Evolutionary conservation across 1,284 basidiomycete genomes (phyloP), one percentile per base, ranked within the genome.

Genomic region (Rhodotorula sp.): DNA sequence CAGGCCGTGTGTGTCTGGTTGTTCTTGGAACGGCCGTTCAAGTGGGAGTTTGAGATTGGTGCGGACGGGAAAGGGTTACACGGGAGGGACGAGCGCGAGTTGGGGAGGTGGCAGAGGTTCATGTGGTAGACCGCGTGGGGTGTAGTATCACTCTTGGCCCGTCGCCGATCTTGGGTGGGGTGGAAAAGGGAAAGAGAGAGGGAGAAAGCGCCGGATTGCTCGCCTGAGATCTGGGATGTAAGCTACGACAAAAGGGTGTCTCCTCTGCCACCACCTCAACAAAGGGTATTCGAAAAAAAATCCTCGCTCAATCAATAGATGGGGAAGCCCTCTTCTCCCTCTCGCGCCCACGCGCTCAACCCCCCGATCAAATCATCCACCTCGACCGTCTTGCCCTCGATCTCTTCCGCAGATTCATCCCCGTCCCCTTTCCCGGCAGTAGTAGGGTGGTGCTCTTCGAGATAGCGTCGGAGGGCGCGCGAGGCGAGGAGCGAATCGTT

Each of bases 401-500:
- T 23, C 2, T 1, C 10, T 6, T 23, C 47, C 19, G n/a, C 45
- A 12, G 67, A 68, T 26, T 61, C 76, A 6, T 70, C 60, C 50
- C 77, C 74, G 2, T 19, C 10, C 19, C 48, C 48, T 6, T 21
- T 21, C 1, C 28, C 14, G 15, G 5, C 1, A 28, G 28, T 2
- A 28, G 28, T 28, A 28, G 2, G 28, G 14, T 1, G 62, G 47
- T n/a, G 59, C 34, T 62, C 85, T 1, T 66, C 66, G 7, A 76
- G 60, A 2, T 71, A 71, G 26, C 77, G 69, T 6, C 78, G 83
- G 48, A 95, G 79, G 1, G 87, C 87, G 26, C 87, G 84, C 0
- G 89, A 92, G 45, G 93, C 95, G 52, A 93, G 84, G 78, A 93
- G 90, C 0, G 93, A 97, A 80, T 98, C 95, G 79, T 97, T 98